These are phyloP conservation scores for Sporothrix brunneoviolacea DNA, from an alignment of 2,329 filamentous ascomycete species.

Conservation along the genomic window DNA sequence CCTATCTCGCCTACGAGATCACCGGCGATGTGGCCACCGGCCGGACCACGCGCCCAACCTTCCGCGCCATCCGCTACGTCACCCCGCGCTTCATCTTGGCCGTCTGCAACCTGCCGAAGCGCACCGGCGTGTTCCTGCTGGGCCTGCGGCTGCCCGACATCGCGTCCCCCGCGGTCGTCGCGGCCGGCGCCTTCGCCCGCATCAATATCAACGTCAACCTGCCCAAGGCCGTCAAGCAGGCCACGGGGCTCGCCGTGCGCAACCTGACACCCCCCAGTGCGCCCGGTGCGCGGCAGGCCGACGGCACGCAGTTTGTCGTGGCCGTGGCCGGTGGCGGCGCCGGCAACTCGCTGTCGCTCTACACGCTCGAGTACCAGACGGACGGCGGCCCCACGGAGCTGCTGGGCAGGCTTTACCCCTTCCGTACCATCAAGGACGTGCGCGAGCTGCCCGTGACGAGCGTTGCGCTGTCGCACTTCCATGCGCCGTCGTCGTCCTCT, in stretches of 20 bases:
- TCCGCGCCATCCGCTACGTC: conserved; percentile 54
- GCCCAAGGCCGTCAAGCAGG: conserved; percentile 60
- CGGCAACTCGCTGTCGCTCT: conserved; percentile 70
- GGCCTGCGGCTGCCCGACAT: conserved; percentile 41
- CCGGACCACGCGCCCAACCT: conserved; percentile 39
- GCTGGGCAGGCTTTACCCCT: conserved; percentile 44
- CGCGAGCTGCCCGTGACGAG: conserved; percentile 54
- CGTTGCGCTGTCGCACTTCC: conserved; percentile 52
- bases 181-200: conserved; percentile 31
- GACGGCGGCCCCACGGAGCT: conserved; percentile 44
- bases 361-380: conserved; percentile 64
- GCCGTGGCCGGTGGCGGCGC: conserved; percentile 68
- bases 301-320: conserved; percentile 70
- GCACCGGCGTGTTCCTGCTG: conserved; percentile 50
- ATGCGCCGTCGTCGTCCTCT: conserved; percentile 31
- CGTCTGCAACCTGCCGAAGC: conserved; percentile 52
- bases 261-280: conserved; percentile 54
- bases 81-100: conserved; percentile 51
- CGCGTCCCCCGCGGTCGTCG: conserved; percentile 23
- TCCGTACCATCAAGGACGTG: conserved; percentile 45
- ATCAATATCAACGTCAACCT: conserved; percentile 51
- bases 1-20: conserved; percentile 48
- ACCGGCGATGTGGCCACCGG: conserved; percentile 36
- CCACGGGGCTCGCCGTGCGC: conserved; percentile 70
- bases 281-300: conserved; percentile 34